phyloP scores from a whole-genome alignment of 1,284 basidiomycete genomes.

The Hemileccinum hortonii region DNA sequence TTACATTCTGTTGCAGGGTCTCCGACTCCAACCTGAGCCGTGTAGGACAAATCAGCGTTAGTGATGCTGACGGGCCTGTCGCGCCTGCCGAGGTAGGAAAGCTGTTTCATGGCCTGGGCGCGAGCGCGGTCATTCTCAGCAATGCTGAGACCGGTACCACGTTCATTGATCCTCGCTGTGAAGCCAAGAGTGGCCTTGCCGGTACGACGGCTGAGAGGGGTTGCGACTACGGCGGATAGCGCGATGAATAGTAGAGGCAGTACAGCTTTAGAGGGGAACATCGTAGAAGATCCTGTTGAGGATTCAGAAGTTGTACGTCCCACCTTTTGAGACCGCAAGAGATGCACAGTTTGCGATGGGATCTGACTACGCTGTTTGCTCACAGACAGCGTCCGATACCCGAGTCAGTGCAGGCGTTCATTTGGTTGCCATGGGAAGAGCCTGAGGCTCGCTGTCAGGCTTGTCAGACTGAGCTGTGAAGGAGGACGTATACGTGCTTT shows the following conservation, averaged over 20 bases:
- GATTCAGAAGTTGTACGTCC: neutral
- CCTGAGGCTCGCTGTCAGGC: too few species aligned
- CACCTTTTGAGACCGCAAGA: neutral
- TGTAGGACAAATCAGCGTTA: slow-evolving; percentile 32
- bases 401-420: too few species aligned
- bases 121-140: slow-evolving; percentile 23
- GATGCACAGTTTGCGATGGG: too few species aligned
- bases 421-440: too few species aligned
- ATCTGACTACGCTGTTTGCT: too few species aligned
- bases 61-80: neutral
- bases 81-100: slow-evolving; percentile 9
- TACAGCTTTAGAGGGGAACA: slow-evolving; percentile 7
- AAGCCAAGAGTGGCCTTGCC: slow-evolving; percentile 19
- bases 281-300: neutral
- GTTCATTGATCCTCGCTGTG: slow-evolving; percentile 8
- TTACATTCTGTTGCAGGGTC: slow-evolving; percentile 43
- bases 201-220: slow-evolving; percentile 5
- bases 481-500: too few species aligned
- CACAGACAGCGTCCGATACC: too few species aligned
- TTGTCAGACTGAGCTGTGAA: too few species aligned
- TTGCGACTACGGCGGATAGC: slow-evolving; percentile 14
- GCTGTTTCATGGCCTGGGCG: slow-evolving; percentile 10
- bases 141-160: neutral
- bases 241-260: slow-evolving; percentile 10
- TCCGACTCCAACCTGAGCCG: slow-evolving; percentile 43